Evolutionary conservation across 441 rosid genomes (phyloP), one percentile per base, ranked within the genome.

Genomic region (Gossypium davidsonii): DNA sequence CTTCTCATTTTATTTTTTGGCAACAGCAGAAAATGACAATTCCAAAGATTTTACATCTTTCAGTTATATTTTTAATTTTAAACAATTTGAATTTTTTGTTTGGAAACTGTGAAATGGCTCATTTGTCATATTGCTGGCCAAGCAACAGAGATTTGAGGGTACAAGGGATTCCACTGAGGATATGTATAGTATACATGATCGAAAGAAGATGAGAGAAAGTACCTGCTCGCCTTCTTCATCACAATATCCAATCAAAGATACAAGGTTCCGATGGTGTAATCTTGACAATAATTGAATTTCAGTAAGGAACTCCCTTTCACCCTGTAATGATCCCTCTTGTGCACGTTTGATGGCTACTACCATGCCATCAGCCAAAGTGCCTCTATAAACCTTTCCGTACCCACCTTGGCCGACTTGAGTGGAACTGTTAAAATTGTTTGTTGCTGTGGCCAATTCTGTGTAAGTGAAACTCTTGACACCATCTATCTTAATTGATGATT

Each of bases 201-300:
- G 51, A 21, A 21, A 46, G 57, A 11, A 31, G 67, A 28, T 6
- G 37, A 14, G 66, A 71, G 55, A 44, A 49, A 52, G 20, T 85
- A 91, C 99, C 97, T 91, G 99, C 80, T 95, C 97, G 20, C 91
- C 91, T 85, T 89, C 92, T 79, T 95, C 99, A 17, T 95, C 98
- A 62, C 99, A 93, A 31, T 81, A 93, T 63, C 99, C 99, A 67
- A 90, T 37, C 88, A 95, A 87, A 75, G 97, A 85, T 72, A 93
- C 95, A 42, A 95, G 97, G 79, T 95, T 95, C 56, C 99, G 84
- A 60, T 95, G 99, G 81, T 95, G 99, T 72, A 95, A 76, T 79
- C 98, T 90, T 67, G 98, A 93, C 71, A 95, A 78, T 79, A 95
- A 73, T 71, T 89, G 85, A 67, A 93, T 93, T 77, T 95, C 99